A percentile compares a stretch with the other conserved stretches of the same genome.
phyloP scores from a whole-genome alignment of 805 yeast genomes.

The Nakazawaea holstii region DNA sequence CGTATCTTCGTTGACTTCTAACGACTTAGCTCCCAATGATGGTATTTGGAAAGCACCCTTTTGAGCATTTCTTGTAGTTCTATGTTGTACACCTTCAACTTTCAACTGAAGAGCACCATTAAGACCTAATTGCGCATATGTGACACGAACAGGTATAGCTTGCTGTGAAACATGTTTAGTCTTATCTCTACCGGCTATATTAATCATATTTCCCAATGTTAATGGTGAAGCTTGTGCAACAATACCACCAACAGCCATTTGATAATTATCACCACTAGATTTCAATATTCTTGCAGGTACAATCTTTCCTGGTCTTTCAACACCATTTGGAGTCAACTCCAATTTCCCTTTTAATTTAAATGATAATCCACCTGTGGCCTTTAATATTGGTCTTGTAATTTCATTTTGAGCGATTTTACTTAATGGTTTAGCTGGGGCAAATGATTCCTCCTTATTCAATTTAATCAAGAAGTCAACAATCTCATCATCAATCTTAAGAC shows the following conservation, averaged over 20 bases:
- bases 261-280: constrained; percentile 30
- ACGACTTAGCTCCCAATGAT: neutral
- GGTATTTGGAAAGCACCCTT: constrained; percentile 1
- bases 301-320: constrained; percentile 40
- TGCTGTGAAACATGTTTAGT: constrained; percentile 11
- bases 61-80: neutral
- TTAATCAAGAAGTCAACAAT: constrained; percentile 34
- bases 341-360: constrained; percentile 67
- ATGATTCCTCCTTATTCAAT: constrained; percentile 18
- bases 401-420: constrained; percentile 17
- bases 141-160: constrained; percentile 10
- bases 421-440: constrained; percentile 13
- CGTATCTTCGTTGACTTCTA: constrained; percentile 6
- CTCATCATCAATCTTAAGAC: constrained; percentile 26
- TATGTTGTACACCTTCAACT: constrained; percentile 8
- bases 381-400: constrained; percentile 25
- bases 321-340: constrained; percentile 66
- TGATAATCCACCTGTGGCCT: constrained; percentile 76
- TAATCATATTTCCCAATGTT: constrained; percentile 4
- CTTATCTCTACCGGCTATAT: constrained; percentile 9
- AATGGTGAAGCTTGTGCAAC: constrained; percentile 16
- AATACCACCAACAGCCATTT: constrained; percentile 56
- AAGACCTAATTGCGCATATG: neutral
- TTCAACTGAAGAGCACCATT: constrained; percentile 9
- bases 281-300: constrained; percentile 66